Evolutionary conservation across 2,329 filamentous ascomycete species (phyloP), one percentile per base, ranked within the genome.

Genomic region (Fusarium lyarnte): DNA sequence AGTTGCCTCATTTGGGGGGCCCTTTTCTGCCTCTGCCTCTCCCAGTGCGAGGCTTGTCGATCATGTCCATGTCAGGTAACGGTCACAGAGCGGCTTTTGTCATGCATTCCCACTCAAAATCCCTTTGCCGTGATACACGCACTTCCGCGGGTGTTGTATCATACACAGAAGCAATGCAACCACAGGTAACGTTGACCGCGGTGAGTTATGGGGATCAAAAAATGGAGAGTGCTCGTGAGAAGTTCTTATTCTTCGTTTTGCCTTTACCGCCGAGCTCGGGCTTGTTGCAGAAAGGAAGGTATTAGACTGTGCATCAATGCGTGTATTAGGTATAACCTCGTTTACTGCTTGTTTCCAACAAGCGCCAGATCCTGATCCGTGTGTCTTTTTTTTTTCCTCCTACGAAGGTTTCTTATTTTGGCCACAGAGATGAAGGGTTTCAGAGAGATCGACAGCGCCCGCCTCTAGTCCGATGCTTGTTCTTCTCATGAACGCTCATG

Each of bases 231-330:
- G 42, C 49, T 27, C n/a, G 29, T 23, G 33, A 38, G 10, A n/a
- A 23, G n/a, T n/a, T 31, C 8, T 36, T 39, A 52, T 72, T 55
- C 41, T 42, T 58, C 38, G 45, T 62, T 14, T 25, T 14, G 21
- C 43, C 21, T 61, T 53, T 72, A 55, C 36, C 58, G 65, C 73
- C 66, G 69, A 75, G 63, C 59, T 70, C 51, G 65, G 65, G 60
- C 57, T 46, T 64, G 47, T 63, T 35, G 39, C 60, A 66, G 55
- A 55, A 39, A 58, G 54, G 29, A 53, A 42, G 49, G 43, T 58
- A 31, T 29, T 39, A 23, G 42, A 47, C 55, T 69, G 51, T 72
- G 51, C 70, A 58, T 73, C 57, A 66, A 70, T 70, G 53, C 66
- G 39, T 58, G 23, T 64, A 31, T 46, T 51, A 42, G 43, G 46